These are phyloP conservation scores for Solanum hybrid DNA, from an alignment of 305 asterid species.

Conservation along the genomic window DNA sequence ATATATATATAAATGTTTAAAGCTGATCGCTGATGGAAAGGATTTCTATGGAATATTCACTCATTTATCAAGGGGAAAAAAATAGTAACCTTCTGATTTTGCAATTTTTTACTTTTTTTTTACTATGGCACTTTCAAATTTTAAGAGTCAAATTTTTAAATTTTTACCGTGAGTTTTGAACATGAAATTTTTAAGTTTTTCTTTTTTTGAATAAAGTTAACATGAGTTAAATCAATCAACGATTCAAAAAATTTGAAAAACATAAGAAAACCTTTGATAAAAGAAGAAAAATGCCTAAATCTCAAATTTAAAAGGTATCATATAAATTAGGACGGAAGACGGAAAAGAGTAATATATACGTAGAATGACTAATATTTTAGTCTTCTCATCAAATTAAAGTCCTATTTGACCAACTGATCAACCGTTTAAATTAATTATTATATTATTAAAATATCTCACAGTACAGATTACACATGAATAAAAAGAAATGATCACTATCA, in stretches of 20 bases:
- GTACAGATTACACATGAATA: background rate
- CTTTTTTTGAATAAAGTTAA: background rate
- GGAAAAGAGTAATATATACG: background rate
- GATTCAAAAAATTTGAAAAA: background rate
- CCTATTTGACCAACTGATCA: background rate
- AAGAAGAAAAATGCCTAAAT: background rate
- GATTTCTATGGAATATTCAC: background rate
- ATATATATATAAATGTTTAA: background rate
- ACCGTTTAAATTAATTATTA: background rate
- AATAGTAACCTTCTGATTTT: background rate
- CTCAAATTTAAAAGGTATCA: background rate
- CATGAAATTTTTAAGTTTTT: background rate
- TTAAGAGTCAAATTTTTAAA: background rate
- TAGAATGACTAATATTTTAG: background rate
- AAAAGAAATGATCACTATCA: background rate
- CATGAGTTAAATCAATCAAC: background rate
- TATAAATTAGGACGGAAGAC: fast-evolving
- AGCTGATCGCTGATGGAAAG: background rate
- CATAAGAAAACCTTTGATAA: background rate
- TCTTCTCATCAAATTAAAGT: background rate
- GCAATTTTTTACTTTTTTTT: background rate
- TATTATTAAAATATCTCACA: background rate
- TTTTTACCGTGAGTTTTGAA: background rate
- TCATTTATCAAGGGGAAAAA: background rate
- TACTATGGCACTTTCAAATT: background rate